phyloP scores from a whole-genome alignment of 2,329 filamentous ascomycete species.

The Diaporthe batatas region DNA sequence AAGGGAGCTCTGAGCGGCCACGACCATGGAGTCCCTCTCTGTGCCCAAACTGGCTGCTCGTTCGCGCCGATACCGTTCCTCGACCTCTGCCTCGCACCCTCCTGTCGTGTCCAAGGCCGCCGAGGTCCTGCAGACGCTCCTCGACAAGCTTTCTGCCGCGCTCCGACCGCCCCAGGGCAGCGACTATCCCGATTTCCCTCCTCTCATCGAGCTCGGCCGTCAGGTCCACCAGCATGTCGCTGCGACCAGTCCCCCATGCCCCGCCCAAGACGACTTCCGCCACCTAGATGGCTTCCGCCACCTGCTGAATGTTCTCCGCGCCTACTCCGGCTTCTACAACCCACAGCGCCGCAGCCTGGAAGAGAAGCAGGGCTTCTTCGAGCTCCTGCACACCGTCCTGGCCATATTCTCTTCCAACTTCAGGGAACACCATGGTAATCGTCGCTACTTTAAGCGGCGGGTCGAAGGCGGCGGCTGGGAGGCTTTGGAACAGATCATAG shows the following conservation, averaged over 20 bases:
- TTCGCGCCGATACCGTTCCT: constrained; percentile 72
- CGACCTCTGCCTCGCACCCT: constrained; percentile 71
- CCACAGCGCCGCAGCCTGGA: constrained; percentile 70
- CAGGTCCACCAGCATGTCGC: constrained; percentile 75
- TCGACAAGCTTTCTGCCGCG: constrained; percentile 60
- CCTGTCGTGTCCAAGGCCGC: constrained; percentile 70
- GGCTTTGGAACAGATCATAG: constrained; percentile 79
- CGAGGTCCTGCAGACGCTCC: constrained; percentile 68
- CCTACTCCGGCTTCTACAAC: constrained; percentile 82
- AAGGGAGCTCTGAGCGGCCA: constrained; percentile 19
- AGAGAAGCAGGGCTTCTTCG: constrained; percentile 76
- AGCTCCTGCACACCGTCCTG: constrained; percentile 78
- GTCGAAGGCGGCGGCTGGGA: constrained; percentile 85
- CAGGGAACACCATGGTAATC: constrained; percentile 85
- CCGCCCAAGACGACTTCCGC: constrained; percentile 84
- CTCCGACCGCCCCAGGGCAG: constrained; percentile 50
- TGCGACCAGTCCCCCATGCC: constrained; percentile 59
- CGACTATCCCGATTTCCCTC: constrained; percentile 63
- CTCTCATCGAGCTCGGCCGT: constrained; percentile 69
- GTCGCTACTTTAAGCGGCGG: constrained; percentile 84
- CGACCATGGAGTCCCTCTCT: constrained; percentile 41
- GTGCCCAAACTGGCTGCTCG: constrained; percentile 62
- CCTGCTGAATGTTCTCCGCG: constrained; percentile 76
- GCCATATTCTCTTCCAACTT: constrained; percentile 82
- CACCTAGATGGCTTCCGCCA: constrained; percentile 83